Base-by-base conservation (phyloP, 352 stramenopile genomes). In the Peronosclerospora sorghi region DNA sequence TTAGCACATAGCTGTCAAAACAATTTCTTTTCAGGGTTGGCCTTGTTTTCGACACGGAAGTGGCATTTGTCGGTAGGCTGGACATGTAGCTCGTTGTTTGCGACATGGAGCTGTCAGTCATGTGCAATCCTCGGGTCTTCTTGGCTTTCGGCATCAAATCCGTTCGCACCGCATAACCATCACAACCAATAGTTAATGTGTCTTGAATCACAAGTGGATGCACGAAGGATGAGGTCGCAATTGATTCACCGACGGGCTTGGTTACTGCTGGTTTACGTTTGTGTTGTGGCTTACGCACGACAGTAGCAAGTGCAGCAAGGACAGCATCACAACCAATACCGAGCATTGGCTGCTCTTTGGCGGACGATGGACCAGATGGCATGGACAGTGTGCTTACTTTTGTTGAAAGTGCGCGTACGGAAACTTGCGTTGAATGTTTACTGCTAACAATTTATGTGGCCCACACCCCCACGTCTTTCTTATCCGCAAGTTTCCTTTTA, bases 261-360 rank as follows among this genome's bases (percentile, higher is more conserved):
- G 6, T 18, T 28, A 14, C 34, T 18, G 24, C 9, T 12, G 35
- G 35, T 40, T 28, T 44, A 10, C 10, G 7, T 10, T 35, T 29
- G 26, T 15, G 38, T 27, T 35, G 28, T 12, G 32, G 43, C 8
- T 50, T 50, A 27, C 32, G 43, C 15, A 42, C 34, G 23, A 50
- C 24, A 12, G 43, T 41, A 27, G 32, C 23, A 4, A 50, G 17
- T 14, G 34, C 43, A 30, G 32, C 43, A 3, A 50, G 32, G 21
- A 50, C 34, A 5, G 34, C 43, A 2, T 42, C 32, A 2, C 32
- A 42, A 12, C 32, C 34, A 19, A 50, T 36, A 5, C 32, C 43
- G 9, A 42, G 21, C 20, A 48, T 48, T 27, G 21, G 30, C 9
- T 23, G 7, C 21, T 41, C 41, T 27, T 34, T 17, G 4, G 8